Conservation (phyloP, 106 monocot genomes). For the Dactylorhiza incarnata region DNA sequence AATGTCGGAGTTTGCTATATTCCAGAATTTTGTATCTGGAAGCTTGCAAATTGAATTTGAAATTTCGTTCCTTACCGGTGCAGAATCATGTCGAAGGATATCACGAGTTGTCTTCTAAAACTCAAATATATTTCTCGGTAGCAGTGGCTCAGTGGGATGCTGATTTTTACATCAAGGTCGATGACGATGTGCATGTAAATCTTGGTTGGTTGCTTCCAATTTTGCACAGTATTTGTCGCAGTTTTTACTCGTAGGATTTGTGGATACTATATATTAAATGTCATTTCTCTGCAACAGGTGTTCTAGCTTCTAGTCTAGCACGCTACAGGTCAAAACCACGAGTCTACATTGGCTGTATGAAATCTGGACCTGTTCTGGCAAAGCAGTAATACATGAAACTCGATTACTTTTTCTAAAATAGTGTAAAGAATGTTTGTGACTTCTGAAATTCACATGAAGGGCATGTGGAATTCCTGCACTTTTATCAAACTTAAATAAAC, state of each 20-base stretch:
- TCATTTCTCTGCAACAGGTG: constrained; percentile 26
- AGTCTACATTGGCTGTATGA: constrained; percentile 89
- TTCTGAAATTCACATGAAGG: too few species aligned
- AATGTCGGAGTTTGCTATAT: background rate
- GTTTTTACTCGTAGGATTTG: too few species aligned
- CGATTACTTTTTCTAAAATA: background rate
- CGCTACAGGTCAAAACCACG: constrained; percentile 67
- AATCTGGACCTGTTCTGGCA: constrained; percentile 79
- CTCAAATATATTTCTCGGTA: constrained; percentile 14
- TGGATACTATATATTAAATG: background rate
- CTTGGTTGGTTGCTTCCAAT: constrained; percentile 7
- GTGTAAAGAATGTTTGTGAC: too few species aligned
- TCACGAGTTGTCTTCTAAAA: constrained; percentile 19
- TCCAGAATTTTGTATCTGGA: background rate
- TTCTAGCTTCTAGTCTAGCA: constrained; percentile 41
- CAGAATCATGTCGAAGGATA: constrained; percentile 24
- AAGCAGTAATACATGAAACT: constrained; percentile 44
- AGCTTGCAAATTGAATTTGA: background rate
- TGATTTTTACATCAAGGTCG: constrained; percentile 30
- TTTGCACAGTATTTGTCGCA: background rate
- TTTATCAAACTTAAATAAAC: too few species aligned
- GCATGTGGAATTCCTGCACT: too few species aligned
- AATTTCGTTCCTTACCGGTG: background rate
- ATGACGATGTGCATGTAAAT: constrained; percentile 31
- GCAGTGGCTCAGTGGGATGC: constrained; percentile 24